phyloP scores from a whole-genome alignment of 768 basidiomycete genomes.

The Melanogaster broomeanus region DNA sequence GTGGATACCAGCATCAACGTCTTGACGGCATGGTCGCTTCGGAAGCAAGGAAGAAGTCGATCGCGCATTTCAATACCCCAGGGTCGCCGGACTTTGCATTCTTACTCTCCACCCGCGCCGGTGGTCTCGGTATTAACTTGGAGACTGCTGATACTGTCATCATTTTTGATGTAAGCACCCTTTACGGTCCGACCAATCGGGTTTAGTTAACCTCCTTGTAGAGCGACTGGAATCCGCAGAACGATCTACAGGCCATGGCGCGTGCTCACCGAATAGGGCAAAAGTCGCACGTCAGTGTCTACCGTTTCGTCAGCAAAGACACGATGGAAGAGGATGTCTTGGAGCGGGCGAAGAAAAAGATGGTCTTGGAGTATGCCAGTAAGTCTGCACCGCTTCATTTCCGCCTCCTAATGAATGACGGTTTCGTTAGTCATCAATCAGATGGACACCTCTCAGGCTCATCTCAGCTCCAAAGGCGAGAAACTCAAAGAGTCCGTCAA shows the following conservation, averaged over 20 bases:
- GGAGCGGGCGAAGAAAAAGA: conserved; percentile 98
- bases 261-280: conserved; percentile 99
- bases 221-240: conserved; percentile 99
- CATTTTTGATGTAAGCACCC: conserved; percentile 86
- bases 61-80: conserved; percentile 94
- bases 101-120: conserved; percentile 93
- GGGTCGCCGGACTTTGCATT: conserved; percentile 97
- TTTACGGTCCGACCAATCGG: neutral
- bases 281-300: conserved; percentile 97
- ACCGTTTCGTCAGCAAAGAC: conserved; percentile 97
- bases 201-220: conserved; percentile 34
- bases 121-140: conserved; percentile 96
- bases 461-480: conserved; percentile 80
- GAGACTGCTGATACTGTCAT: conserved; percentile 99
- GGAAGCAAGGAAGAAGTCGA: conserved; percentile 91
- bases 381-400: conserved; percentile 41
- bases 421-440: conserved; percentile 89
- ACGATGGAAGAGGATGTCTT: conserved; percentile 99
- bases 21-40: conserved; percentile 95
- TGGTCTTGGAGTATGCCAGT: conserved; percentile 99
- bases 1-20: conserved; percentile 91
- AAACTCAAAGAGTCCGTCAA: conserved; percentile 68
- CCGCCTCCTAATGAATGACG: conserved; percentile 7
- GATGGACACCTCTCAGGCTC: conserved; percentile 98
- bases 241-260: conserved; percentile 99